Conservation (phyloP, 2,329 filamentous ascomycete genomes). For the Lecanicillium sp. region DNA sequence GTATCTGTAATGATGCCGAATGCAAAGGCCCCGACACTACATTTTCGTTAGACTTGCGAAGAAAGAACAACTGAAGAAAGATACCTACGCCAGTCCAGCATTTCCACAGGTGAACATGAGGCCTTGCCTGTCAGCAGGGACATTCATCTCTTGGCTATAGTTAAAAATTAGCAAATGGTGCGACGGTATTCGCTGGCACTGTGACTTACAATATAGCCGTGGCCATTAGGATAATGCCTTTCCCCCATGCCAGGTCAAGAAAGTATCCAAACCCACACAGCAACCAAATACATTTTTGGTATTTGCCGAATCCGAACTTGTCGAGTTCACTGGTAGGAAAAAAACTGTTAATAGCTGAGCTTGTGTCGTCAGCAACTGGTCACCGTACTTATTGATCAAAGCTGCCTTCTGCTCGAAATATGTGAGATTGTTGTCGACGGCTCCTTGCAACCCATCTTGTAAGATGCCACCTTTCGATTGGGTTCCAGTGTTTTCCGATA, state of each 20-base stretch:
- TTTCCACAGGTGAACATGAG: constrained; percentile 7
- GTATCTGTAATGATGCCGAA: constrained; percentile 5
- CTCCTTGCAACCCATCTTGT: no score
- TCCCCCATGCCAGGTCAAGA: constrained; percentile 43
- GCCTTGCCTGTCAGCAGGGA: constrained; percentile 1
- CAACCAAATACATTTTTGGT: constrained; percentile 37
- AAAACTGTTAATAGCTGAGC: no score
- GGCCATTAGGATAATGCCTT: constrained; percentile 40
- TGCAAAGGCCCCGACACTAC: constrained; percentile 2
- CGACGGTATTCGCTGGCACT: no score
- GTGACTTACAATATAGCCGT: constrained; percentile 3
- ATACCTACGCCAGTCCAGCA: constrained; percentile 1
- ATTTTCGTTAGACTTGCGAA: no score
- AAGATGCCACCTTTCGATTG: no score
- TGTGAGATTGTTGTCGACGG: constrained; percentile 1
- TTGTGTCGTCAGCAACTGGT: no score
- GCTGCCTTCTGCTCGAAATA: constrained; percentile 6
- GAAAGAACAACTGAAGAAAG: no score
- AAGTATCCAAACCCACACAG: constrained; percentile 40
- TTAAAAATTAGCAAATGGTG: no score
- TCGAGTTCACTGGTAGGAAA: constrained; percentile 33
- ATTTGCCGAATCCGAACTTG: constrained; percentile 35
- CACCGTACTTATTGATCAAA: constrained; percentile 5
- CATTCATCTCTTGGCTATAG: constrained; percentile 5
- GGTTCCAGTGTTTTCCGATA: no score